A percentile compares a stretch with the other conserved stretches of the same genome.
Evolutionary conservation across 2,329 filamentous ascomycete species (phyloP).

Genomic region (Arthrobotrys conoides): DNA sequence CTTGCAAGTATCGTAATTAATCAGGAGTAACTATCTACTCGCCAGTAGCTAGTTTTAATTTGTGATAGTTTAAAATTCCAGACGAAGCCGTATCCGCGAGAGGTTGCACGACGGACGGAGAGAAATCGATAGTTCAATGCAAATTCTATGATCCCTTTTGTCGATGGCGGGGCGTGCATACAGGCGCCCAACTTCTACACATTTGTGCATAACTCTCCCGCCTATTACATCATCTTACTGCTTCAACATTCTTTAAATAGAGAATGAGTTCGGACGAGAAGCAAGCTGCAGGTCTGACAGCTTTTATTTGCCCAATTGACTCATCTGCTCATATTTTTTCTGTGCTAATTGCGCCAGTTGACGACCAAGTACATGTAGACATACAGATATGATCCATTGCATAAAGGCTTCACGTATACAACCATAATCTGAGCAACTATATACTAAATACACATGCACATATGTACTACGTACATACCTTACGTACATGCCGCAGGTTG

Average conservation of each 20-base stretch:
- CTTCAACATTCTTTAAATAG: conserved; percentile 53
- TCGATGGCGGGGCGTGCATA: conserved; percentile 43
- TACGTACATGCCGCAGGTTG: conserved; percentile 38
- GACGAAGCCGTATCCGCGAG: conserved; percentile 30
- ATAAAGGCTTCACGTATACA: conserved; percentile 20
- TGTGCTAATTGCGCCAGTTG: conserved; percentile 22
- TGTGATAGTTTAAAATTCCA: conserved; percentile 23
- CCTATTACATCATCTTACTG: conserved; percentile 59
- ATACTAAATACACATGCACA: conserved; percentile 30
- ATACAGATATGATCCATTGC: conserved; percentile 20
- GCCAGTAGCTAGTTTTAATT: no score
- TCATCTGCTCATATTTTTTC: conserved; percentile 40
- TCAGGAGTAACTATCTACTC: neutral
- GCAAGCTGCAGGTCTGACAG: conserved; percentile 58
- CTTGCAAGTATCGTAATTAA: conserved; percentile 4
- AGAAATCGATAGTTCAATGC: conserved; percentile 15
- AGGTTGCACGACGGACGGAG: conserved; percentile 23
- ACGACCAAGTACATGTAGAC: conserved; percentile 1
- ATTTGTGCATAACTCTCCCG: conserved; percentile 7
- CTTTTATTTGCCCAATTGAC: conserved; percentile 53
- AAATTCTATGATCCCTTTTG: conserved; percentile 25
- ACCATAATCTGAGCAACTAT: conserved; percentile 26
- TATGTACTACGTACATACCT: conserved; percentile 39
- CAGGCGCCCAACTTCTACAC: conserved; percentile 22
- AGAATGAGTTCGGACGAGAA: conserved; percentile 50